phyloP scores from a whole-genome alignment of 805 yeast species.

The Candida ortonii region DNA sequence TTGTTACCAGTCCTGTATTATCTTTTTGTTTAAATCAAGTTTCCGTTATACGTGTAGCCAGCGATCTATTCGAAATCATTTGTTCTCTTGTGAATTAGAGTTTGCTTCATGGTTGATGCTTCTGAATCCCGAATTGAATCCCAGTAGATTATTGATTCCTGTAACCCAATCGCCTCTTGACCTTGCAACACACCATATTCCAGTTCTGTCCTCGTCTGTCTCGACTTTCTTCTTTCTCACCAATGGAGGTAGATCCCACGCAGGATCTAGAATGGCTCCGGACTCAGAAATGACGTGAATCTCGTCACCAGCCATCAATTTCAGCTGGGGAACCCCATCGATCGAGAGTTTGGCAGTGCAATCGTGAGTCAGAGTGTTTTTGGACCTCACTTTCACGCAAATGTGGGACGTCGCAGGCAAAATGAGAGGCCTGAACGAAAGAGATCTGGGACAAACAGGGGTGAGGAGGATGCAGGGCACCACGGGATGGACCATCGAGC shows the following conservation, averaged over 20 bases:
- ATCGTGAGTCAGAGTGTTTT: conserved; percentile 26
- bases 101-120: conserved; percentile 26
- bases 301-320: conserved; percentile 72
- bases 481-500: conserved; percentile 86
- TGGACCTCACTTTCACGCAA: conserved; percentile 55
- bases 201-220: conserved; percentile 36
- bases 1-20: no score
- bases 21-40: no score
- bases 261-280: conserved; percentile 56
- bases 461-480: conserved; percentile 81
- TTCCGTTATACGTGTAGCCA: no score
- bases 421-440: conserved; percentile 85
- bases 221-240: conserved; percentile 7
- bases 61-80: conserved; percentile 2
- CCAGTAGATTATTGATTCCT: conserved; percentile 82
- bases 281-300: conserved; percentile 67
- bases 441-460: conserved; percentile 88
- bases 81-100: background rate
- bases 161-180: conserved; percentile 88
- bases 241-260: conserved; percentile 42
- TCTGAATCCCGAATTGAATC: conserved; percentile 83
- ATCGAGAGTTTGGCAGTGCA: conserved; percentile 60
- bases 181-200: conserved; percentile 85
- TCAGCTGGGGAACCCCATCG: conserved; percentile 79
- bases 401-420: conserved; percentile 79